Percentiles rank a stretch among this genome's conserved stretches.
These are phyloP conservation scores for Epichloe hybrida DNA, from an alignment of 2,329 filamentous ascomycete species.

Conservation along the genomic window DNA sequence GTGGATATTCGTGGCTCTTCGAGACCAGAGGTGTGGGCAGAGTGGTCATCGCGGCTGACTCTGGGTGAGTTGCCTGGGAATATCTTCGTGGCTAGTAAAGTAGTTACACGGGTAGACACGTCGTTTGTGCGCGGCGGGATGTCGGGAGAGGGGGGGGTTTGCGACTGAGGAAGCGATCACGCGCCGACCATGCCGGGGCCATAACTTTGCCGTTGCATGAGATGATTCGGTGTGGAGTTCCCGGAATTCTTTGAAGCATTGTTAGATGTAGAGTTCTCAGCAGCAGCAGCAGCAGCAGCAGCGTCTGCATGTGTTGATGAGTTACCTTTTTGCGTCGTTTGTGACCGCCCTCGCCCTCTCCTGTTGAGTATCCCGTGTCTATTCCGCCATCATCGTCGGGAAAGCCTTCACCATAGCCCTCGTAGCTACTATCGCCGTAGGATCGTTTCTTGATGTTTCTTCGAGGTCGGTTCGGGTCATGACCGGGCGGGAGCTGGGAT, in stretches of 20 bases:
- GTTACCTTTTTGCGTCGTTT: slow-evolving; percentile 54
- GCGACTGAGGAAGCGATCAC: slow-evolving; percentile 19
- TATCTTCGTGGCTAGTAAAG: neutral
- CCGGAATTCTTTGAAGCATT: slow-evolving; percentile 30
- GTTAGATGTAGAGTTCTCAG: slow-evolving; percentile 9
- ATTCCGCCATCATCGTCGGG: slow-evolving; percentile 49
- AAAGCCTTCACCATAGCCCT: slow-evolving; percentile 61
- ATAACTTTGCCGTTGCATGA: slow-evolving; percentile 38
- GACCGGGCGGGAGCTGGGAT: slow-evolving; percentile 22
- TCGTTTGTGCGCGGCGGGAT: neutral
- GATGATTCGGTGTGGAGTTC: slow-evolving; percentile 28
- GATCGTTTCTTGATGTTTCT: slow-evolving; percentile 59
- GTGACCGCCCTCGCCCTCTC: slow-evolving; percentile 52
- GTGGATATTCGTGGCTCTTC: neutral
- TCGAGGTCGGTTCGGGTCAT: slow-evolving; percentile 43
- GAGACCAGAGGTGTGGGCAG: neutral
- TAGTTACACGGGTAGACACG: neutral
- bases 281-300: neutral
- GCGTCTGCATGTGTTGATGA: slow-evolving; percentile 1
- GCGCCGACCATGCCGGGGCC: slow-evolving; percentile 45
- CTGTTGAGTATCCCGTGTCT: slow-evolving; percentile 55
- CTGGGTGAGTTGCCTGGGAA: neutral
- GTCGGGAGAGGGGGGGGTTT: neutral
- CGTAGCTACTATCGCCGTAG: slow-evolving; percentile 61
- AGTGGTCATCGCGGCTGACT: neutral